A percentile compares a stretch with the other conserved stretches of the same genome.
Evolutionary conservation across 768 basidiomycete genomes (phyloP).

Genomic region (Amanita subjunquillea): DNA sequence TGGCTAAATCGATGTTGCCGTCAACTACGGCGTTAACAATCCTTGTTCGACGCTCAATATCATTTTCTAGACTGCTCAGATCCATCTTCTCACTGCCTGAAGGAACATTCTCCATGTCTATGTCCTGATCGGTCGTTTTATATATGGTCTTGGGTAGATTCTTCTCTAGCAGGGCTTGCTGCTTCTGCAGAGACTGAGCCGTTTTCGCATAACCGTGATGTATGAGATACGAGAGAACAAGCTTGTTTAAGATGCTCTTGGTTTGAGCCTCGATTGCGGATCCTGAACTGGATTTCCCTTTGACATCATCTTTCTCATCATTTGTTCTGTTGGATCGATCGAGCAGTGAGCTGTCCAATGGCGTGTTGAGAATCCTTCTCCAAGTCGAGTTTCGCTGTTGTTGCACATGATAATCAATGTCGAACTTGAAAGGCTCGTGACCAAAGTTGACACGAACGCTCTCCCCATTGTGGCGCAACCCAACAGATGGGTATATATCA

Average conservation of each 20-base stretch:
- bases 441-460: slow-evolving; percentile 83
- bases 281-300: slow-evolving; percentile 9
- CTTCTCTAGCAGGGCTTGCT: slow-evolving; percentile 10
- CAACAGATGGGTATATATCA: slow-evolving; percentile 80
- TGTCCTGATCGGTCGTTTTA: slow-evolving; percentile 23
- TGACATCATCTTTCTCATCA: slow-evolving; percentile 12
- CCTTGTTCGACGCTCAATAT: slow-evolving; percentile 57
- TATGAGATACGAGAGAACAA: slow-evolving; percentile 71
- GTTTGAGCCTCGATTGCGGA: slow-evolving; percentile 34
- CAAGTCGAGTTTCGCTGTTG: slow-evolving; percentile 58
- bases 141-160: not conserved
- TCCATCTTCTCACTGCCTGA: slow-evolving; percentile 7
- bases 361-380: slow-evolving; percentile 52
- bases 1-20: slow-evolving; percentile 65
- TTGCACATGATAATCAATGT: slow-evolving; percentile 81
- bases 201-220: slow-evolving; percentile 80
- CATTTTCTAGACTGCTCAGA: slow-evolving; percentile 26
- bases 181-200: slow-evolving; percentile 55
- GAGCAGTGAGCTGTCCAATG: slow-evolving; percentile 30
- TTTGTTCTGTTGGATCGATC: slow-evolving; percentile 14
- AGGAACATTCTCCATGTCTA: slow-evolving; percentile 34
- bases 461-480: slow-evolving; percentile 74
- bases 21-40: slow-evolving; percentile 59
- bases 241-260: slow-evolving; percentile 54
- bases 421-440: slow-evolving; percentile 74